Conservation (phyloP, 495 filamentous ascomycete genomes). For the Annulohypoxylon nitens region DNA sequence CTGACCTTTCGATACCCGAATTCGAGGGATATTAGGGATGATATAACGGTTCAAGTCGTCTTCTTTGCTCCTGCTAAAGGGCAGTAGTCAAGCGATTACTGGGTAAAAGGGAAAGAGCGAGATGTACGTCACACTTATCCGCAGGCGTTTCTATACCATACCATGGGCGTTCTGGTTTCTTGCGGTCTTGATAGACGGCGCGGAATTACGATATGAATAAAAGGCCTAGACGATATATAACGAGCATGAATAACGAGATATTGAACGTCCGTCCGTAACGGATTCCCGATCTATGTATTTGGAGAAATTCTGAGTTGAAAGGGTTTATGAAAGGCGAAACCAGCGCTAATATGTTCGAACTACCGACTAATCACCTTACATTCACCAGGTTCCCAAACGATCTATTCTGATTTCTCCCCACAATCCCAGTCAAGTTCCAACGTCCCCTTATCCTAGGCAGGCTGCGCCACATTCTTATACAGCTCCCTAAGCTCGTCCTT, state of each 20-base stretch:
- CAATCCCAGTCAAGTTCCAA: neutral
- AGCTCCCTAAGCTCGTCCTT: constrained; percentile 24
- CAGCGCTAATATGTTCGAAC: too few relatives aligned
- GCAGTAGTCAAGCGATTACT: neutral
- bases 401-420: neutral
- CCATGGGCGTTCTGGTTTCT: constrained; percentile 11
- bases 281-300: neutral
- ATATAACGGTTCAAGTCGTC: constrained; percentile 73
- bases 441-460: neutral
- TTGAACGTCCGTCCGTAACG: neutral
- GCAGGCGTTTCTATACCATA: constrained; percentile 26
- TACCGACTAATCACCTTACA: neutral
- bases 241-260: neutral
- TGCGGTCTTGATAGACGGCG: neutral
- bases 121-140: neutral
- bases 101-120: neutral
- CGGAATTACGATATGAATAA: constrained; percentile 1
- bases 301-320: neutral
- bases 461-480: constrained; percentile 29
- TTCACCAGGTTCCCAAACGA: neutral
- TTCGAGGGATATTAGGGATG: constrained; percentile 66
- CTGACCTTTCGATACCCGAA: constrained; percentile 64
- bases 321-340: too few relatives aligned
- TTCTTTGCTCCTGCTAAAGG: constrained; percentile 62
- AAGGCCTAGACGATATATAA: neutral